A percentile compares a stretch with the other conserved stretches of the same genome.
These are phyloP conservation scores for Tolypocladium pustulatum DNA, from an alignment of 2,329 filamentous ascomycete genomes.

Conservation along the genomic window DNA sequence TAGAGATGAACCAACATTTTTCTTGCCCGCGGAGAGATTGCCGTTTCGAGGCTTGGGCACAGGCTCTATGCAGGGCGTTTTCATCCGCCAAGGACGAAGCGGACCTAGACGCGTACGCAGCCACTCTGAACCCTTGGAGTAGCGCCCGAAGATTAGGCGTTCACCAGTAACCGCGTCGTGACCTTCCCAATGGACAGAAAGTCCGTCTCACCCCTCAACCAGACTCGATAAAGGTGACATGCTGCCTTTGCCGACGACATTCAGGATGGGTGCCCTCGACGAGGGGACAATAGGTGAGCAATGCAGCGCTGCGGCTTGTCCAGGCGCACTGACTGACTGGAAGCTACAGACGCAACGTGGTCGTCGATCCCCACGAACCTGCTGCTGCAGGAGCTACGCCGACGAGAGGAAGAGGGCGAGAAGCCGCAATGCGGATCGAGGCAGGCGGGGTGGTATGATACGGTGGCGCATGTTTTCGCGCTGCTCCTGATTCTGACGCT, in stretches of 20 bases:
- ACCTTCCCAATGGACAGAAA: not conserved
- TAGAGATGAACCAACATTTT: not conserved
- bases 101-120: not conserved
- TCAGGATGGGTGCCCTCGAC: conserved; percentile 7
- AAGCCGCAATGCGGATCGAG: conserved; percentile 43
- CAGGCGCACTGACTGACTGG: not conserved
- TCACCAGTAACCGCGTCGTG: not conserved
- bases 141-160: not conserved
- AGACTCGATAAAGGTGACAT: not conserved
- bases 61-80: not conserved
- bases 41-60: not conserved
- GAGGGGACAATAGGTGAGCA: conserved; percentile 7
- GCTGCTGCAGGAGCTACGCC: conserved; percentile 41
- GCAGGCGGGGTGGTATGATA: conserved; percentile 50
- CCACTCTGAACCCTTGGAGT: not conserved
- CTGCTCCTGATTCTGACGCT: conserved; percentile 54
- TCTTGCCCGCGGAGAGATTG: too few relatives aligned
- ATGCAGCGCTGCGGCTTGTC: not conserved
- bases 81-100: not conserved
- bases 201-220: not conserved
- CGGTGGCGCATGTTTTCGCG: conserved; percentile 55
- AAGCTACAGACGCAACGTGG: conserved; percentile 23
- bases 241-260: not conserved
- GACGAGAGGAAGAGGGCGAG: conserved; percentile 30
- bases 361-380: conserved; percentile 40